A percentile compares a stretch with the other conserved stretches of the same genome.
Evolutionary conservation across 192 early-diverging fungal genomes (phyloP).

Genomic region (Fimicolochytrium jonesii): DNA sequence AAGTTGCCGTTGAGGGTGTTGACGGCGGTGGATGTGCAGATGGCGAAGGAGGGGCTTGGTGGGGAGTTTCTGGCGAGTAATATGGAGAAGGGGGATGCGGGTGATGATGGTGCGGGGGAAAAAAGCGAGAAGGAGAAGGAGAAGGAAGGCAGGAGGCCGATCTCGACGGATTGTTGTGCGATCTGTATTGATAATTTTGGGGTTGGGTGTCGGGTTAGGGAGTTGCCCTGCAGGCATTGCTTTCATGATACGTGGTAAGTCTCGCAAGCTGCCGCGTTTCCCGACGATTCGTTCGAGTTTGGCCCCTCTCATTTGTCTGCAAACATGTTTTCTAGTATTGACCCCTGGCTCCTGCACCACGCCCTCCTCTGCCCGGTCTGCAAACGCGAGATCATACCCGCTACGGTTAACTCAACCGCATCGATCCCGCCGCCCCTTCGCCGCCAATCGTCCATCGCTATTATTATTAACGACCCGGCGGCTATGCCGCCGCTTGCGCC

Average conservation of each 20-base stretch:
- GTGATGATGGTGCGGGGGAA: neutral
- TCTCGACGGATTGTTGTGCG: slow-evolving; percentile 34
- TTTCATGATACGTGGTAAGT: slow-evolving; percentile 42
- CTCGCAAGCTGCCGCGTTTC: neutral
- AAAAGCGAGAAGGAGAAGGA: neutral
- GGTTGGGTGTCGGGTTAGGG: slow-evolving; percentile 30
- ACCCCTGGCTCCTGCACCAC: slow-evolving; percentile 48
- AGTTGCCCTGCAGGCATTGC: slow-evolving; percentile 44
- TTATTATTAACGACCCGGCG: neutral
- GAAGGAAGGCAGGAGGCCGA: neutral
- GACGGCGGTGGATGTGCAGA: slow-evolving; percentile 20
- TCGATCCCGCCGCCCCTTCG: neutral
- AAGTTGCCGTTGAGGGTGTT: slow-evolving; percentile 18
- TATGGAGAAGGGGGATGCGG: too few species aligned
- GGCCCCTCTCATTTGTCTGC: neutral
- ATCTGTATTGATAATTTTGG: slow-evolving; percentile 51
- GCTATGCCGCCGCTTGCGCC: too few species aligned
- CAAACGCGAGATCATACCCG: slow-evolving; percentile 41
- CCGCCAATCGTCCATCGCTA: neutral
- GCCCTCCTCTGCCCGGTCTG: slow-evolving; percentile 48
- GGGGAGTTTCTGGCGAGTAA: too few species aligned
- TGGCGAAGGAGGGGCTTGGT: neutral
- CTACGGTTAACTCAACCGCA: neutral
- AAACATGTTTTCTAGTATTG: slow-evolving; percentile 38
- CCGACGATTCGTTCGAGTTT: neutral